Conservation (phyloP, 2,329 filamentous ascomycete genomes). For the Furcasterigmium sp. region DNA sequence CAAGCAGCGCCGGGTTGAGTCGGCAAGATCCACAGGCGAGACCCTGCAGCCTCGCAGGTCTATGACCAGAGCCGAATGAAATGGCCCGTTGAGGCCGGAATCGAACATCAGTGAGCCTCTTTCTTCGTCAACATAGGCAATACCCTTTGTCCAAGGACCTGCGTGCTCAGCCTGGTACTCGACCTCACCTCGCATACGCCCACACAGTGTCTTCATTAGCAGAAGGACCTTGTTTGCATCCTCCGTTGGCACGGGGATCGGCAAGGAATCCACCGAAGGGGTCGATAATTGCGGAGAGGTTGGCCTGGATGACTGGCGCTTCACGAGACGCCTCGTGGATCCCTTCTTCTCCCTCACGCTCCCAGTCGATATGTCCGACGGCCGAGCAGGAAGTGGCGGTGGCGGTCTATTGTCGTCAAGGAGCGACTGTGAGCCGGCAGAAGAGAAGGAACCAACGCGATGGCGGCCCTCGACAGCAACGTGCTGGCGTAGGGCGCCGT, state of each 20-base stretch:
- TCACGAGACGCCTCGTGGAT: constrained; percentile 45
- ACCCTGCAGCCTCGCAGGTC: constrained; percentile 73
- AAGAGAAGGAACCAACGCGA: constrained; percentile 67
- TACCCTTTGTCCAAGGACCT: constrained; percentile 63
- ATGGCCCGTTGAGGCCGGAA: constrained; percentile 58
- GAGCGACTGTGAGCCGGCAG: constrained; percentile 49
- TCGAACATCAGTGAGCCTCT: constrained; percentile 71
- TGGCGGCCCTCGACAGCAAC: constrained; percentile 46
- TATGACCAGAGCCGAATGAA: constrained; percentile 62
- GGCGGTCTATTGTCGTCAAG: constrained; percentile 41
- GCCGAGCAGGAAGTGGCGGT: constrained; percentile 20
- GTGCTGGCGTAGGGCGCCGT: constrained; percentile 44
- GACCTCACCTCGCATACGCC: constrained; percentile 73
- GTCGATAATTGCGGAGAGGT: constrained; percentile 50
- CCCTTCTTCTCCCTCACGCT: constrained; percentile 41
- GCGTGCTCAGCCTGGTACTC: constrained; percentile 62
- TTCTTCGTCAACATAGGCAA: constrained; percentile 74
- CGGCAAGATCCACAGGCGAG: constrained; percentile 44
- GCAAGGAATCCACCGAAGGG: constrained; percentile 54
- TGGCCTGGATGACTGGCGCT: constrained; percentile 50
- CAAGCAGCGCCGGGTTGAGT: constrained; percentile 41
- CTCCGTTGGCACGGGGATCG: constrained; percentile 54
- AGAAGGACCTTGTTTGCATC: constrained; percentile 68
- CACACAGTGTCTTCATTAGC: constrained; percentile 73
- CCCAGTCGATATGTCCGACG: constrained; percentile 9